Conservation (phyloP, 768 basidiomycete species). For the Lactarius akahatsu region DNA sequence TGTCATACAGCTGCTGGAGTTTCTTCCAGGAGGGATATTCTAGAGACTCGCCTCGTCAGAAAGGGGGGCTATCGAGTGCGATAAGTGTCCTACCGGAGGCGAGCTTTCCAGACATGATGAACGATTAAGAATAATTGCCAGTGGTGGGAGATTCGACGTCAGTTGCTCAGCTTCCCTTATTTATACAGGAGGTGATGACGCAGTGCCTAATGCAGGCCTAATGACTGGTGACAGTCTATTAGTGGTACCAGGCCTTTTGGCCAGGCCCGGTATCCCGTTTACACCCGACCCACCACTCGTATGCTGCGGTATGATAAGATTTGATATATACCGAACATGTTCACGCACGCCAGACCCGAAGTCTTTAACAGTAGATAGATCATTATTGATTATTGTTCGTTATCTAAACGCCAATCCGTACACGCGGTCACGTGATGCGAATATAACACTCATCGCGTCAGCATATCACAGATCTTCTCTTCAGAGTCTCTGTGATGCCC, state of each 20-base stretch:
- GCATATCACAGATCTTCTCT: neutral
- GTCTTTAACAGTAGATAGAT: too few species aligned
- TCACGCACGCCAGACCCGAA: too few species aligned
- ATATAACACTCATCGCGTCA: neutral
- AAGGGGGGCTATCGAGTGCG: neutral
- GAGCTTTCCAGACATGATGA: conserved; percentile 28
- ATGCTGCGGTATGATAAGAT: too few species aligned
- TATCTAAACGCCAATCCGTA: neutral
- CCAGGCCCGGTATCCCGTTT: neutral
- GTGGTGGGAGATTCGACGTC: conserved; percentile 1
- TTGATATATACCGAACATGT: too few species aligned
- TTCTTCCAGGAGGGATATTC: conserved; percentile 91
- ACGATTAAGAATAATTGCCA: neutral
- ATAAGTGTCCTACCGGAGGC: conserved; percentile 28
- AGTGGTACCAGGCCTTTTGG: neutral
- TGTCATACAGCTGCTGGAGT: conserved; percentile 80
- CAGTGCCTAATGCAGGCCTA: neutral
- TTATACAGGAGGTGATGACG: conserved; percentile 24
- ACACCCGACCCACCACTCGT: too few species aligned
- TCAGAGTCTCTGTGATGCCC: conserved; percentile 12
- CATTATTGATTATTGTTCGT: too few species aligned
- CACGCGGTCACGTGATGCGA: neutral
- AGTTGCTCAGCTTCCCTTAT: neutral
- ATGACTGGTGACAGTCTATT: neutral
- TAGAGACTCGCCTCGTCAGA: conserved; percentile 37